Evolutionary conservation across 108 stramenopile species (phyloP).

Genomic region (Nitzschia inconspicua): DNA sequence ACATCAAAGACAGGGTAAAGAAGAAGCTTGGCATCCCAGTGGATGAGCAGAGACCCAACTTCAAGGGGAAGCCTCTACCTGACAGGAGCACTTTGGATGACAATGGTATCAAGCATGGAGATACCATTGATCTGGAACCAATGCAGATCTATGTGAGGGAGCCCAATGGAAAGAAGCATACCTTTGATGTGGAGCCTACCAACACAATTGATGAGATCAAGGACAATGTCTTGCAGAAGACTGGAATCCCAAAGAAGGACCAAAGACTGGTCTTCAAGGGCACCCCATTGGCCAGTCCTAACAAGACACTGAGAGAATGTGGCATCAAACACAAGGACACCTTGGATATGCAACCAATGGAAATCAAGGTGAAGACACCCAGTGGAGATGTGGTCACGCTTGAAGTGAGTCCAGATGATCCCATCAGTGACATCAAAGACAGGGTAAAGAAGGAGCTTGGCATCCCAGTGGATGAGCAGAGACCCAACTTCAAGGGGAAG

Average conservation of each 20-base stretch:
- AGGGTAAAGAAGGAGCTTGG: not conserved
- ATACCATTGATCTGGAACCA: conserved; percentile 11
- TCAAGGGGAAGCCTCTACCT: conserved; percentile 5
- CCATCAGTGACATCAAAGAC: conserved; percentile 21
- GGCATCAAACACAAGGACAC: conserved; percentile 13
- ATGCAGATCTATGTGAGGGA: conserved; percentile 5
- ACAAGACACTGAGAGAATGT: conserved; percentile 11
- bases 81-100: conserved; percentile 6
- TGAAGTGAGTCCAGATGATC: conserved; percentile 14
- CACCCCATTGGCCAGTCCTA: conserved; percentile 4
- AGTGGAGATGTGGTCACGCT: conserved; percentile 13
- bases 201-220: conserved; percentile 19
- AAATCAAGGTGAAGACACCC: conserved; percentile 10
- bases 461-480: conserved; percentile 37
- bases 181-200: conserved; percentile 8
- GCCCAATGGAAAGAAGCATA: conserved; percentile 5
- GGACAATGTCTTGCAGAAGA: conserved; percentile 7
- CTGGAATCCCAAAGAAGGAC: conserved; percentile 18
- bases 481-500: conserved; percentile 60
- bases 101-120: conserved; percentile 13
- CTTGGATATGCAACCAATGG: conserved; percentile 19
- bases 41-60: conserved; percentile 8
- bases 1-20: conserved; percentile 4
- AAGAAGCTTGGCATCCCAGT: conserved; percentile 1
- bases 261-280: conserved; percentile 11